phyloP scores from a whole-genome alignment of 352 stramenopile species.

The Globisporangium solare region DNA sequence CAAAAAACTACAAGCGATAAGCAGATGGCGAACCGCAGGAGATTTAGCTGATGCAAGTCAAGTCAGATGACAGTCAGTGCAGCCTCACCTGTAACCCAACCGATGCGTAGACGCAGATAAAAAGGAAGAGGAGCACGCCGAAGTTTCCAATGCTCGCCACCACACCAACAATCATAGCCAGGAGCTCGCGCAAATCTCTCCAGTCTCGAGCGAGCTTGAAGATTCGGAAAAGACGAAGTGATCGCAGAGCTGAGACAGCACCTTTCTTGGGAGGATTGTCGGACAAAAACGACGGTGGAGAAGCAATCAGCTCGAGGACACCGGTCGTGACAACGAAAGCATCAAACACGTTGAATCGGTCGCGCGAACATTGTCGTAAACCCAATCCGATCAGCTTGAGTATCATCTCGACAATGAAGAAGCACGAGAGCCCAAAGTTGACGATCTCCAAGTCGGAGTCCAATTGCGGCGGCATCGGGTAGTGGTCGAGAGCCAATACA shows the following conservation, averaged over 20 bases:
- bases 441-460: conserved; percentile 61
- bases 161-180: conserved; percentile 87
- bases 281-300: conserved; percentile 69
- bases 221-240: conserved; percentile 89
- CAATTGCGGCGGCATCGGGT: conserved; percentile 59
- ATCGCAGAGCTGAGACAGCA: conserved; percentile 79
- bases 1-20: conserved; percentile 80
- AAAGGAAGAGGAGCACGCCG: conserved; percentile 91
- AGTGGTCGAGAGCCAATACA: conserved; percentile 76
- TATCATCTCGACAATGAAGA: conserved; percentile 73
- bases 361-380: conserved; percentile 56
- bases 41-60: background rate
- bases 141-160: conserved; percentile 94
- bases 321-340: conserved; percentile 81
- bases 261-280: conserved; percentile 48
- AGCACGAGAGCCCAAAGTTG: conserved; percentile 74
- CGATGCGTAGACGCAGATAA: conserved; percentile 94
- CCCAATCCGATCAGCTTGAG: conserved; percentile 87
- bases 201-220: conserved; percentile 94
- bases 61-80: background rate
- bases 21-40: background rate
- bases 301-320: conserved; percentile 61
- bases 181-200: conserved; percentile 88
- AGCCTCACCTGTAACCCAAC: conserved; percentile 74
- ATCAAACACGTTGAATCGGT: conserved; percentile 85